Percentiles rank a stretch among this genome's conserved stretches.
These are phyloP conservation scores for Diospyros kaki DNA, from an alignment of 148 eudicot species.

Conservation along the genomic window DNA sequence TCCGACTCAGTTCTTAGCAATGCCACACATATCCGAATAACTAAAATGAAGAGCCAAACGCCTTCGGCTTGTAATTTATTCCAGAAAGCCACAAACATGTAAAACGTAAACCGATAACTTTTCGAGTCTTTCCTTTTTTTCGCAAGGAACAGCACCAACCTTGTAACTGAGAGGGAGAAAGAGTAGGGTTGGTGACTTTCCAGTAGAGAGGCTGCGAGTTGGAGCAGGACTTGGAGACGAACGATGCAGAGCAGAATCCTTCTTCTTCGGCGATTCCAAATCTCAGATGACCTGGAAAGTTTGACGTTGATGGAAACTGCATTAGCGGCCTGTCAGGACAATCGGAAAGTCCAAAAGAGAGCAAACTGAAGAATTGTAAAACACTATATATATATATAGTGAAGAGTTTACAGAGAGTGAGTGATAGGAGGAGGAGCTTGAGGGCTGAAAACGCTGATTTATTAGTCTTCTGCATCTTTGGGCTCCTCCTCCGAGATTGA, in stretches of 20 bases:
- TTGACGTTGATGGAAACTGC: neutral
- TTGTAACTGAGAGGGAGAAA: slow-evolving; percentile 88
- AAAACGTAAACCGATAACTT: neutral
- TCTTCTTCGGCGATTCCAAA: slow-evolving; percentile 29
- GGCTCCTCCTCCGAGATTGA: neutral
- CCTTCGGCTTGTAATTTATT: neutral
- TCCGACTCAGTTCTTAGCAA: neutral
- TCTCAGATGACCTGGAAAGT: slow-evolving; percentile 34
- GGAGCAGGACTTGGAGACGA: slow-evolving; percentile 20
- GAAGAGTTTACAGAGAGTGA: slow-evolving; percentile 18
- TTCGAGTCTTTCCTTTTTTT: neutral
- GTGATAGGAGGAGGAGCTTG: slow-evolving; percentile 14
- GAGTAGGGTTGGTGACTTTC: slow-evolving; percentile 85
- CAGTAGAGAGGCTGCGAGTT: slow-evolving; percentile 45
- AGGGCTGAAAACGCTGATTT: slow-evolving; percentile 11
- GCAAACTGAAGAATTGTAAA: neutral
- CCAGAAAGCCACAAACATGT: neutral
- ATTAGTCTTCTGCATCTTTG: slow-evolving; percentile 25
- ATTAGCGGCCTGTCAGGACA: neutral
- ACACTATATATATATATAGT: neutral
- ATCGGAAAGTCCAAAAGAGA: neutral
- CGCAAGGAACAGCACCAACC: slow-evolving; percentile 29
- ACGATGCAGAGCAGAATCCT: slow-evolving; percentile 63
- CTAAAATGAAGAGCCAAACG: neutral
- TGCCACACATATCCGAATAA: neutral